These are phyloP conservation scores for Cyclanthera cordifolia DNA, from an alignment of 306 rosid genomes.

Conservation along the genomic window DNA sequence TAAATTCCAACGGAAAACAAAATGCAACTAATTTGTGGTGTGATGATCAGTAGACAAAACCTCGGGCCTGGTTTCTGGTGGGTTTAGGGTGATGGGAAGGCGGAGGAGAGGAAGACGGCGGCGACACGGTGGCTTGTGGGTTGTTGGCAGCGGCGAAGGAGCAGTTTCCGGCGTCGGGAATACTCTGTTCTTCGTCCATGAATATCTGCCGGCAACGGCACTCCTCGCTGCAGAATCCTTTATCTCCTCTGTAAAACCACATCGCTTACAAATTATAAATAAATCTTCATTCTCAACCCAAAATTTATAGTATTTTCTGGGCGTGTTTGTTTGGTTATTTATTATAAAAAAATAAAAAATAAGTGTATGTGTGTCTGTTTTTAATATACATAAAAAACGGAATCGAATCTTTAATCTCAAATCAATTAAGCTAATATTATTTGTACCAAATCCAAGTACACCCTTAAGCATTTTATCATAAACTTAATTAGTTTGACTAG, in stretches of 20 bases:
- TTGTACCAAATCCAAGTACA: too few relatives aligned
- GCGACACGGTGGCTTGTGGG: slow-evolving; percentile 8
- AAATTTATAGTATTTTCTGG: too few relatives aligned
- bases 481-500: too few relatives aligned
- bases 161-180: slow-evolving; percentile 29
- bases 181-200: slow-evolving; percentile 59
- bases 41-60: slow-evolving; percentile 27
- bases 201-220: slow-evolving; percentile 83
- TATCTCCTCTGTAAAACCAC: slow-evolving; percentile 52
- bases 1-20: too few relatives aligned
- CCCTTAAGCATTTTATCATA: not conserved
- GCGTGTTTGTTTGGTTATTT: too few relatives aligned
- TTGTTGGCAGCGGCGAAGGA: slow-evolving; percentile 30
- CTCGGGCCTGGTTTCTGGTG: slow-evolving; percentile 30
- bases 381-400: too few relatives aligned
- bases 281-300: too few relatives aligned
- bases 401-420: too few relatives aligned
- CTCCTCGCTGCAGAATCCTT: slow-evolving; percentile 84
- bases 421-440: too few relatives aligned
- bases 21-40: not conserved
- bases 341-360: too few relatives aligned
- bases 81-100: slow-evolving; percentile 31
- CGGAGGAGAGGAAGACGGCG: slow-evolving; percentile 21
- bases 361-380: too few relatives aligned
- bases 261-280: not conserved